Base-by-base conservation (phyloP, 495 filamentous ascomycete species). In the Aspergillus incahuasiensis region DNA sequence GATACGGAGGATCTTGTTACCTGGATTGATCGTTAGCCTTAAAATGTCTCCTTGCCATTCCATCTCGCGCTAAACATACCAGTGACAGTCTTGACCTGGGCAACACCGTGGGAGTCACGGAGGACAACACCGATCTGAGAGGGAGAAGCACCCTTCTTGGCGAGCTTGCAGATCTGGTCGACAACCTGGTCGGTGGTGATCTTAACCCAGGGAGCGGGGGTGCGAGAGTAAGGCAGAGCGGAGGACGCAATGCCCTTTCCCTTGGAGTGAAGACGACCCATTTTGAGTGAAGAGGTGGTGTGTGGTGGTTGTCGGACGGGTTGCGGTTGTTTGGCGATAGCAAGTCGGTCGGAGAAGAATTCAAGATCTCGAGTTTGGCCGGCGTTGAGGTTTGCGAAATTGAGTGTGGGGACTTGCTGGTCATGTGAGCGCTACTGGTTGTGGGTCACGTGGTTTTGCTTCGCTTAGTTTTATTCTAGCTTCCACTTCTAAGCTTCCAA, bases 1-100 rank as follows among this genome's bases (percentile, higher is more conserved):
- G 82, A 97, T 97, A 76, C 95, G 85, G 65, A 98, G 90, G 70
- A 98, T 97, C 84, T 97, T 96, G 87, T 98, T 98, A 74, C 94
- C 94, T 92, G 67, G n/a, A n/a, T 60, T 55, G 56, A 49, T 38
- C 46, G 52, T 75, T 65, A 74, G 66, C 52, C 25, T 28, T 8
- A 18, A 5, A 45, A 53, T 30, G 5, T 30, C n/a, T n/a, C n/a
- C n/a, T n/a, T n/a, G n/a, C n/a, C n/a, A n/a, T n/a, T n/a, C n/a
- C n/a, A n/a, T n/a, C 25, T 8, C 25, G 25, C 3, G 3, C 25
- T 8, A 3, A 63, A 51, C 86, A 72, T 90, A 96, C 92, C 91
- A 74, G 92, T 96, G 55, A 97, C 91, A 64, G 94, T 79, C 82
- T 91, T 92, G 76, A 96, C 91, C 79, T 97, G 94, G 63, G 94